Base-by-base conservation (phyloP, 495 filamentous ascomycete genomes). In the Hyaloscypha finlandica region DNA sequence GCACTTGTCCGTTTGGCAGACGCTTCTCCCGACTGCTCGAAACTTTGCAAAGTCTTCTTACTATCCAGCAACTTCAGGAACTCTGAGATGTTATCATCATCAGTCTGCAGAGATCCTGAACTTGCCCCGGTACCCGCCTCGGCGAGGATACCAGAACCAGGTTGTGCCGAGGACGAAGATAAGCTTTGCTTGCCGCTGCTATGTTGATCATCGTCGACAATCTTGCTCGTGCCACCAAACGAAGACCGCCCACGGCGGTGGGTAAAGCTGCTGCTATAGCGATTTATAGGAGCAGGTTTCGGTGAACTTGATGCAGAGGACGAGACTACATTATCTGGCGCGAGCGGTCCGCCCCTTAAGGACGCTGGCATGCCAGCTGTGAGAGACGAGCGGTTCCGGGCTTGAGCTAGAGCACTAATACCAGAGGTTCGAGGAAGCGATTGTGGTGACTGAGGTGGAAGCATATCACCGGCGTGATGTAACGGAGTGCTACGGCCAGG, bases 1-100 rank as follows among this genome's bases (percentile, higher is more conserved):
- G 89, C 88, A 62, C 83, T 86, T 0, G 90, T 90, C 45, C 81
- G 83, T 70, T 88, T 86, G 25, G 83, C 75, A 70, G 85, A 74
- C 71, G 83, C 79, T 59, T 92, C 87, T 33, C 84, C 81, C 51
- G 84, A 78, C 20, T 79, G 76, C 55, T 86, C 84, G 68, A 92
- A 89, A 70, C 88, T 92, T 71, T 89, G 83, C 16, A 96, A 76
- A 63, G 92, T 91, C 73, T 92, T 95, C 71, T 88, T 88, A 65
- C 85, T 84, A 70, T 97, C 93, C 2, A 97, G 83, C 74, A 91
- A 81, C 68, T 94, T 95, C 61, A 98, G 75, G 73, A 97, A 99
- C 39, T 97, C 93, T 0, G 92, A 92, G 35, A 97, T 95, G 58
- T 94, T 91, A 67, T 96, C 93, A 73, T 96, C 92, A 71, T 97